phyloP scores from a whole-genome alignment of 2,329 filamentous ascomycete species.

The Cladosporium sp. region DNA sequence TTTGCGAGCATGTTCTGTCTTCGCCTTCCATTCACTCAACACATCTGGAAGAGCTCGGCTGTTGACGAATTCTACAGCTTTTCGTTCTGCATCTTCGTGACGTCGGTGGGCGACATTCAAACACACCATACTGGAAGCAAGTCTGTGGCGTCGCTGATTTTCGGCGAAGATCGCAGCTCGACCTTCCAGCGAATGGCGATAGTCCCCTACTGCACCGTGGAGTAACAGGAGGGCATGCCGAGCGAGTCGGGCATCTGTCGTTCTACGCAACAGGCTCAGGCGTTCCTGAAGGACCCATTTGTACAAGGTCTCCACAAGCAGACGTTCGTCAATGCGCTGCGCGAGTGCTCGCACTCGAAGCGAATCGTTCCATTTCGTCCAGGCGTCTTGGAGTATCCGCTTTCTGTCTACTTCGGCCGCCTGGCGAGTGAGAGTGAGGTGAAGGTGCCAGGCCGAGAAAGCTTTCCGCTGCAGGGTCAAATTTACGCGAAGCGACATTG shows the following conservation, averaged over 20 bases:
- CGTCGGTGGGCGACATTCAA: slow-evolving; percentile 27
- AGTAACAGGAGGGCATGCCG: slow-evolving; percentile 15
- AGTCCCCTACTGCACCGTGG: slow-evolving; percentile 6
- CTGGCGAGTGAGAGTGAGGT: slow-evolving; percentile 30
- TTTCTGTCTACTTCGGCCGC: slow-evolving; percentile 49
- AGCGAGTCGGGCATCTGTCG: slow-evolving; percentile 26
- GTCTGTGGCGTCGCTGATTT: slow-evolving; percentile 23
- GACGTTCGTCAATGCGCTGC: slow-evolving; percentile 52
- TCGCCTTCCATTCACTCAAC: slow-evolving; percentile 34
- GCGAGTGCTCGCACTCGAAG: slow-evolving; percentile 52
- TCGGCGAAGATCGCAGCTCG: slow-evolving; percentile 20
- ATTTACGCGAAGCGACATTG: slow-evolving; percentile 43
- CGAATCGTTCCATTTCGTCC: slow-evolving; percentile 59
- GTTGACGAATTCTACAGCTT: slow-evolving; percentile 41
- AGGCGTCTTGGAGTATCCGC: slow-evolving; percentile 54
- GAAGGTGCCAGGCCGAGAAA: slow-evolving; percentile 49
- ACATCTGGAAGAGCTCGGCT: slow-evolving; percentile 36
- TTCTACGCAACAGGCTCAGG: slow-evolving; percentile 37
- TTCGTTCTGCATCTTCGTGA: slow-evolving; percentile 32
- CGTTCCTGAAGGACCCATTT: slow-evolving; percentile 56
- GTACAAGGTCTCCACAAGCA: slow-evolving; percentile 54
- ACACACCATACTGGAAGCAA: slow-evolving; percentile 26
- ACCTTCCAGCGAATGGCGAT: slow-evolving; percentile 17
- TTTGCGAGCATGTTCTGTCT: slow-evolving; percentile 40
- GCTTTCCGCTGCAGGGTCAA: slow-evolving; percentile 42